Conservation (phyloP, 805 yeast genomes). For the Nakazawaea ishiwadae region DNA sequence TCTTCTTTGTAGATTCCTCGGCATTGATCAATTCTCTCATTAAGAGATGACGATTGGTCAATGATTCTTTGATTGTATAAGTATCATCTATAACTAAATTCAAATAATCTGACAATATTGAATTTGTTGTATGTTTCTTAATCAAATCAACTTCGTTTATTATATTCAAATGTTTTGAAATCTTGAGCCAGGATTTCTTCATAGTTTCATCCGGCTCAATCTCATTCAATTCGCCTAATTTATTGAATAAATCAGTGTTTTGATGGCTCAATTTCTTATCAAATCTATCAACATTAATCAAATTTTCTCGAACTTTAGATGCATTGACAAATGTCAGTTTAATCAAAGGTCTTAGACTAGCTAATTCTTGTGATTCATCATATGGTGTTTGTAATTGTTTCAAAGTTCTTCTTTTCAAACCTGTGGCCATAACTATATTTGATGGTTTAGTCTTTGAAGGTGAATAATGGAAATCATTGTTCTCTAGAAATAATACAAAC, state of each 20-base stretch:
- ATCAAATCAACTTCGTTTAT: conserved; percentile 75
- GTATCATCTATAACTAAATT: conserved; percentile 66
- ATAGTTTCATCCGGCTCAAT: conserved; percentile 55
- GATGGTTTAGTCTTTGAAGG: conserved; percentile 35
- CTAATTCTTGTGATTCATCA: conserved; percentile 77
- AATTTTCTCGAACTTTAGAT: conserved; percentile 44
- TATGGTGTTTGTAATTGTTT: conserved; percentile 91
- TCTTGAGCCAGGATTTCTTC: conserved; percentile 72
- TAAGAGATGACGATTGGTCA: conserved; percentile 85
- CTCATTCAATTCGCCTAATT: conserved; percentile 38
- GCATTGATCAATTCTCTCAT: conserved; percentile 87
- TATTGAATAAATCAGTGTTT: conserved; percentile 50
- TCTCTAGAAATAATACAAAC: conserved; percentile 60
- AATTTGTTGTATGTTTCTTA: conserved; percentile 66
- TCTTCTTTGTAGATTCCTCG: conserved; percentile 64
- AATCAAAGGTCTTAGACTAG: conserved; percentile 81
- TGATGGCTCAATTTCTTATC: conserved; percentile 57
- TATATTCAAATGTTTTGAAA: conserved; percentile 62
- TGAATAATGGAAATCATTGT: conserved; percentile 31
- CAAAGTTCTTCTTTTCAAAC: conserved; percentile 80
- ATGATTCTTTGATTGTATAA: conserved; percentile 83
- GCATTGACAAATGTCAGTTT: conserved; percentile 65
- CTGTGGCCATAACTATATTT: conserved; percentile 63
- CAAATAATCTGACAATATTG: conserved; percentile 73
- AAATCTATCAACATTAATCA: conserved; percentile 16